Percentiles rank a stretch among this genome's conserved stretches.
Evolutionary conservation across 2,329 filamentous ascomycete species (phyloP).

Genomic region (Apiospora saccharicola): DNA sequence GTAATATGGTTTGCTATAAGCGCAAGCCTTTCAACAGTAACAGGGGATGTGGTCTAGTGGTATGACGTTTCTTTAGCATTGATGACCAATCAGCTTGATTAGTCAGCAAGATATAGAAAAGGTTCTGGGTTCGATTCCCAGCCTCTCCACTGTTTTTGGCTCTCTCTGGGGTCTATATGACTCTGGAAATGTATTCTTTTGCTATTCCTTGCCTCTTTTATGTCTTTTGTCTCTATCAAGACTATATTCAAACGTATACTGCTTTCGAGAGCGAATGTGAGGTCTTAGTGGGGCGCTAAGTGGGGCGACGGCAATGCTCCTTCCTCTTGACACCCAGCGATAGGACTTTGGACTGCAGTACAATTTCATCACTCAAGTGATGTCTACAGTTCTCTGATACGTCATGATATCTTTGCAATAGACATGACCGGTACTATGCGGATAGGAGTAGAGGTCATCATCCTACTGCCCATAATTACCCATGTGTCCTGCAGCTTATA

Average conservation of each 20-base stretch:
- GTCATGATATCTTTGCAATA: too few species aligned
- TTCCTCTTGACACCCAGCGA: too few species aligned
- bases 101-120: neutral
- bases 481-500: neutral
- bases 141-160: slow-evolving; percentile 1
- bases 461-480: neutral
- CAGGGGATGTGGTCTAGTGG: slow-evolving; percentile 25
- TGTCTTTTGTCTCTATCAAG: neutral
- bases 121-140: slow-evolving; percentile 25
- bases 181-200: neutral
- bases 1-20: neutral
- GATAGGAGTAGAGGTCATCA: neutral
- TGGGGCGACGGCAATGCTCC: too few species aligned
- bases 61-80: slow-evolving; percentile 25
- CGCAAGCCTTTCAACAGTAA: neutral
- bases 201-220: neutral
- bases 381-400: too few species aligned
- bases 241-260: too few species aligned
- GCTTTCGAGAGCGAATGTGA: too few species aligned
- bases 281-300: too few species aligned
- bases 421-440: too few species aligned
- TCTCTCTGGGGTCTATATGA: neutral
- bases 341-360: too few species aligned
- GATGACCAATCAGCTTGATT: neutral
- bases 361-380: too few species aligned